Evolutionary conservation across 2,329 filamentous ascomycete genomes (phyloP), one percentile per base, ranked within the genome.

Genomic region (Ilyonectria robusta): DNA sequence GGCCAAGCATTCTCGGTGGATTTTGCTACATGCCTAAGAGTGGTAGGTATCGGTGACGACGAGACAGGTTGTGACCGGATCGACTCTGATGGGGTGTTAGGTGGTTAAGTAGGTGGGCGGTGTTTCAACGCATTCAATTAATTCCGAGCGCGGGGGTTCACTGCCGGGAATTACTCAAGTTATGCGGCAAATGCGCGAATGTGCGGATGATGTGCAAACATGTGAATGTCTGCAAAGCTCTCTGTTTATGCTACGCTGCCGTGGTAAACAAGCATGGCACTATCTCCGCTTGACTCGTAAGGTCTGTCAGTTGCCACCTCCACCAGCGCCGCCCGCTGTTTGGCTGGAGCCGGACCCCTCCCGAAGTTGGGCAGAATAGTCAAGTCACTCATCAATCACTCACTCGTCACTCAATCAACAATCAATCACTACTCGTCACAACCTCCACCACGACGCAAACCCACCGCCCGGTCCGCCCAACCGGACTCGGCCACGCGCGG

Each of bases 401-500:
- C 40, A 42, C 17, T 42, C 40, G n/a, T 4, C 40, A n/a, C 17
- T 42, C 40, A 15, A 6, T 13, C 17, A 17, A 17, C 40, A 15
- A 6, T 13, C 17, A 17, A 6, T 42, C 40, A 19, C 50, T 29
- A 29, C 37, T 50, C 37, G 21, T 31, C 42, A 40, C 54, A 53
- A 57, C 59, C 42, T 56, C 44, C 46, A 50, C 35, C 21, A 42
- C 42, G 19, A 48, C 47, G 44, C 47, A 37, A 64, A 64, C 54
- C 57, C 47, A 57, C 33, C 50, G 31, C 55, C 62, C 35, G 31
- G 17, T 35, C 62, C 57, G 50, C 62, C 70, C 69, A 73, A 67
- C 70, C 72, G 58, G 66, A 68, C 69, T 71, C 59, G 69, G 71
- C 70, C 72, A 71, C 72, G 64, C 65, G 67, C 62, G 21, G 29